These are phyloP conservation scores for Tetraselmis striata DNA, from an alignment of 139 green algal species.

Conservation along the genomic window DNA sequence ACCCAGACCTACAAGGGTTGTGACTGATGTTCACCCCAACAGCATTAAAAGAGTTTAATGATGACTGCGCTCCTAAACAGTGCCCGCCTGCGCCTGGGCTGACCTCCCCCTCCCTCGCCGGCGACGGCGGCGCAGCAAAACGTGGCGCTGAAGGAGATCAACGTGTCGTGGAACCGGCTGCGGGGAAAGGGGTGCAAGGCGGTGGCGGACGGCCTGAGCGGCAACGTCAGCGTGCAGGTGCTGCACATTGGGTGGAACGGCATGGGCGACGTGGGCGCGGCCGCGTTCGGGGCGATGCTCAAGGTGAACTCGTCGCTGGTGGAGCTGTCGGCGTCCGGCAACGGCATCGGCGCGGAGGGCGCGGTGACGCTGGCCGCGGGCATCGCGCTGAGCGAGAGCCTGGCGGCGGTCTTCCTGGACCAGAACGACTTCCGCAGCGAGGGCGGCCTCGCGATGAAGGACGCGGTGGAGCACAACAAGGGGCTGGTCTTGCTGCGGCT, in stretches of 20 bases:
- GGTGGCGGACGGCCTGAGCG: slow-evolving; percentile 39
- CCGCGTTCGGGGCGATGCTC: slow-evolving; percentile 24
- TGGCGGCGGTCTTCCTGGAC: slow-evolving; percentile 37
- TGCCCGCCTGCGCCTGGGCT: no score
- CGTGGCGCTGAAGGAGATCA: slow-evolving; percentile 27
- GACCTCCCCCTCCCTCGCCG: no score
- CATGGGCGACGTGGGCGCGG: slow-evolving; percentile 29
- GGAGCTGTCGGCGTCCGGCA: slow-evolving; percentile 40
- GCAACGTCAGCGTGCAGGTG: slow-evolving; percentile 33
- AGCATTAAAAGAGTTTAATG: no score
- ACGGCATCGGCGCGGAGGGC: slow-evolving; percentile 33
- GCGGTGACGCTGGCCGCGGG: slow-evolving; percentile 21
- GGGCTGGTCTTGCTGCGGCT: slow-evolving; percentile 27
- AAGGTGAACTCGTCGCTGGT: slow-evolving; percentile 35
- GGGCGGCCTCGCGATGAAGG: slow-evolving; percentile 17
- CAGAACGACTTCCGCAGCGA: slow-evolving; percentile 37
- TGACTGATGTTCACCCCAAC: no score
- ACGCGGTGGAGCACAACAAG: slow-evolving; percentile 9
- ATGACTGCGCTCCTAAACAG: no score
- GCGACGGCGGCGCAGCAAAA: no score
- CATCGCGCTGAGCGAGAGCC: slow-evolving; percentile 12
- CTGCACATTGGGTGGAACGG: slow-evolving; percentile 38
- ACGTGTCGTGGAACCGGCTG: slow-evolving; percentile 48
- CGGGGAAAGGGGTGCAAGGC: slow-evolving; percentile 28
- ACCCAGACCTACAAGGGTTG: no score